Evolutionary conservation across 1,139 yeast species (phyloP).

Genomic region (Saccharomycopsis phalli): DNA sequence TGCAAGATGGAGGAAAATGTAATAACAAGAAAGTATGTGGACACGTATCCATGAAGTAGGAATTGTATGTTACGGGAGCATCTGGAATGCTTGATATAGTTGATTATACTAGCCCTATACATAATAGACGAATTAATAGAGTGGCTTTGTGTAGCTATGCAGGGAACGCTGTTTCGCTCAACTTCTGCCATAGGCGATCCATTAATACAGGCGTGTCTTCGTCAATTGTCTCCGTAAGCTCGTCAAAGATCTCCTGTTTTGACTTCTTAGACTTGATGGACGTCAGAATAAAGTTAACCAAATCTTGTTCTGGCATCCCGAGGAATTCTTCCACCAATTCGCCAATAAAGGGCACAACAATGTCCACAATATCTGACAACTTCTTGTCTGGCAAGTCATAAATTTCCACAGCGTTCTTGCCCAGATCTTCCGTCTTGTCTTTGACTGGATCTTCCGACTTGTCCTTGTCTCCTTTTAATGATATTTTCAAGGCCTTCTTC

Average conservation of each 20-base stretch:
- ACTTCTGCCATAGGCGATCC: conserved; percentile 26
- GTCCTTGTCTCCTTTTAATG: conserved; percentile 1
- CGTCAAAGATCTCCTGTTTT: conserved; percentile 32
- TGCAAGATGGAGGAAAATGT: no score
- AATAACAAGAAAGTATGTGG: no score
- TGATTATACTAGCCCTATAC: no score
- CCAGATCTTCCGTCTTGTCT: background rate
- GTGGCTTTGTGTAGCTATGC: no score
- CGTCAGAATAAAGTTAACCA: conserved; percentile 36
- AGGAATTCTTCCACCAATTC: conserved; percentile 41
- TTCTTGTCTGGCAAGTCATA: conserved; percentile 1
- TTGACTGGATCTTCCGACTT: conserved; percentile 2
- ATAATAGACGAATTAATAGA: no score
- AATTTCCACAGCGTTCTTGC: background rate
- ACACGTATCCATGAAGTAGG: no score
- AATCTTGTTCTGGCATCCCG: conserved; percentile 44
- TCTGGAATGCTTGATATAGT: no score
- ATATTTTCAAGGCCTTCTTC: conserved; percentile 8
- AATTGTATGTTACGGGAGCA: no score
- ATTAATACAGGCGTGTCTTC: conserved; percentile 45
- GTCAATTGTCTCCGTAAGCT: conserved; percentile 44
- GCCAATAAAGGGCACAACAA: conserved; percentile 31
- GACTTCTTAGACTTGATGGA: conserved; percentile 31
- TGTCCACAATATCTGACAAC: conserved; percentile 3
- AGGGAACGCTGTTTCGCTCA: conserved; percentile 12